phyloP scores from a whole-genome alignment of 176 grass and related monocot genomes.

The Eragrostis nindensis region DNA sequence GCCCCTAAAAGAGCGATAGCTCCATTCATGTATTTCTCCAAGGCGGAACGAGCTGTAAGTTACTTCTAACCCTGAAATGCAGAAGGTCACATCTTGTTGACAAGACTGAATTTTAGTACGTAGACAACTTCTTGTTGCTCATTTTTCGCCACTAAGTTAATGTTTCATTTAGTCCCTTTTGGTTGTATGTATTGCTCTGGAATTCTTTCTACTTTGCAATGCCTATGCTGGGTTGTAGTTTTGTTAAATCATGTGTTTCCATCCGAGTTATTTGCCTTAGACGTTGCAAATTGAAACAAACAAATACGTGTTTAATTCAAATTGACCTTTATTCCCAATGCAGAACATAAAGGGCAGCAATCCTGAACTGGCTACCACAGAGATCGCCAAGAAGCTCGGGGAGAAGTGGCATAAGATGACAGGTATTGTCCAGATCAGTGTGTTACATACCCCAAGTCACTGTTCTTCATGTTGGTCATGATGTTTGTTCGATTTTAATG shows the following conservation, averaged over 20 bases:
- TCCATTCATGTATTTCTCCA: slow-evolving; percentile 96
- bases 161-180: neutral
- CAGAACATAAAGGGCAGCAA: slow-evolving; percentile 81
- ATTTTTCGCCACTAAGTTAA: neutral
- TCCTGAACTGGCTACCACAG: slow-evolving; percentile 68
- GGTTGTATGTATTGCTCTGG: neutral
- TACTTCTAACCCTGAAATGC: neutral
- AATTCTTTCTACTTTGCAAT: neutral
- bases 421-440: slow-evolving; percentile 38
- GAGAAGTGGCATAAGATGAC: slow-evolving; percentile 87
- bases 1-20: slow-evolving; percentile 93
- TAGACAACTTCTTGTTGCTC: neutral
- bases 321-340: neutral
- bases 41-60: slow-evolving; percentile 89
- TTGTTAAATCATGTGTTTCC: neutral
- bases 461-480: neutral
- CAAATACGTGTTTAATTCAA: neutral
- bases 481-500: neutral
- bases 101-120: neutral
- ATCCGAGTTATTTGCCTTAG: neutral
- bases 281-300: neutral
- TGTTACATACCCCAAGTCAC: neutral
- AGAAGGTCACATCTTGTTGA: neutral
- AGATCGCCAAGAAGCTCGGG: slow-evolving; percentile 75
- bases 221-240: neutral